Base-by-base conservation (phyloP, 768 basidiomycete species). In the Calocybe gangraenosa region DNA sequence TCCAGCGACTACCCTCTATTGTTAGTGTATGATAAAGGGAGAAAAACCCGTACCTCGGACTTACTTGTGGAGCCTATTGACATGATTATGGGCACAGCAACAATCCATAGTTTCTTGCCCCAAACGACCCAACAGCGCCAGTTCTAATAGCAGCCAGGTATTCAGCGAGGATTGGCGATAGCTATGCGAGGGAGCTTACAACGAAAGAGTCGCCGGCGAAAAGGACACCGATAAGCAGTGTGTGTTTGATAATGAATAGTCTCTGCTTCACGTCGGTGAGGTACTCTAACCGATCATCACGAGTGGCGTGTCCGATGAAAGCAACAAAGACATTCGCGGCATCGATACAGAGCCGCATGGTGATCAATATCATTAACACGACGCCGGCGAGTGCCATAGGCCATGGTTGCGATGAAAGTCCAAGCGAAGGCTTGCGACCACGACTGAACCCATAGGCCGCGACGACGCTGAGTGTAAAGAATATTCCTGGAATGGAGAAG, bases 121-220 rank as follows among this genome's bases (percentile, higher is more conserved):
- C 44, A 44, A 3, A 44, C 44, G 7, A 38, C n/a, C 44, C 44
- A 44, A 17, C 44, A 44, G 7, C 44, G 44, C 44, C 44, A 44
- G n/a, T 44, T 44, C 44, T 44, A 18, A n/a, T 21, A 20, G 19
- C 6, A 38, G 11, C 3, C 17, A n/a, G n/a, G n/a, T n/a, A n/a
- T n/a, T 20, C 11, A 13, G 17, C 19, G 21, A 38, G 3, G 21
- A 9, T 11, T 38, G 11, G 25, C 25, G 5, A 28, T 11, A 28
- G n/a, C 11, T n/a, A n/a, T n/a, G n/a, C n/a, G n/a, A n/a, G n/a
- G n/a, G n/a, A n/a, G n/a, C 36, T 18, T 28, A 44, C 44, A 21
- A 44, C 44, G 19, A 44, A 44, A 9, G 44, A 44, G 37, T 44
- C 44, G 18, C 44, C 44, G 21, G 37, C 44, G 22, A 44, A 37